Percentiles rank a stretch among this genome's conserved stretches.
Conservation (phyloP, 148 eudicot species). For the Chenopodium berlandieri region DNA sequence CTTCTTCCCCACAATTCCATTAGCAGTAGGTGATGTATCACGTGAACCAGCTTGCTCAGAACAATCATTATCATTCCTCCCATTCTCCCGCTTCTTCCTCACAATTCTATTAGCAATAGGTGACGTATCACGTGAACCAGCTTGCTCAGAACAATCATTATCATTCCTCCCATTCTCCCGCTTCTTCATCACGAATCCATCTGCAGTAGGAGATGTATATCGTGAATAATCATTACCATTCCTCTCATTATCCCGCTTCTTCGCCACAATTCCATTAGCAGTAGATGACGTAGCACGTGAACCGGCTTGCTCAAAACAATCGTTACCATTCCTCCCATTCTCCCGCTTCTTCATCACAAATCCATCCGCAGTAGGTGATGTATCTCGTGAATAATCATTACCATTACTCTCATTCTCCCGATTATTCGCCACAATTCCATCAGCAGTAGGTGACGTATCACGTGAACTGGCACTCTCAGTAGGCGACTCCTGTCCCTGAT, state of each 20-base stretch:
- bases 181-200: conserved; percentile 59
- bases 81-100: conserved; percentile 59
- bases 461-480: conserved; percentile 95
- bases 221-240: conserved; percentile 37
- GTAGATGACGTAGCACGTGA: conserved; percentile 92
- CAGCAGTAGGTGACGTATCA: conserved; percentile 83
- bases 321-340: conserved; percentile 72
- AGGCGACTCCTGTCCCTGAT: conserved; percentile 77
- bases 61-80: conserved; percentile 67
- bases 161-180: conserved; percentile 68
- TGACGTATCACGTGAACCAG: conserved; percentile 89
- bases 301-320: conserved; percentile 79
- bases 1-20: conserved; percentile 60
- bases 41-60: conserved; percentile 91
- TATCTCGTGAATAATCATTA: conserved; percentile 56
- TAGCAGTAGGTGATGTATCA: conserved; percentile 82
- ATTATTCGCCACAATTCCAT: conserved; percentile 63
- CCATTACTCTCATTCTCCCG: conserved; percentile 47
- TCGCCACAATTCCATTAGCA: conserved; percentile 55
- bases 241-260: conserved; percentile 61
- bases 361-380: conserved; percentile 78
- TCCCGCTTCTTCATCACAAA: conserved; percentile 54
- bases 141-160: conserved; percentile 77
- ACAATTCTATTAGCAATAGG: conserved; percentile 68
- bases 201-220: conserved; percentile 81